These are phyloP conservation scores for Knoxdaviesia capensis DNA, from an alignment of 2,329 filamentous ascomycete species.

Conservation along the genomic window DNA sequence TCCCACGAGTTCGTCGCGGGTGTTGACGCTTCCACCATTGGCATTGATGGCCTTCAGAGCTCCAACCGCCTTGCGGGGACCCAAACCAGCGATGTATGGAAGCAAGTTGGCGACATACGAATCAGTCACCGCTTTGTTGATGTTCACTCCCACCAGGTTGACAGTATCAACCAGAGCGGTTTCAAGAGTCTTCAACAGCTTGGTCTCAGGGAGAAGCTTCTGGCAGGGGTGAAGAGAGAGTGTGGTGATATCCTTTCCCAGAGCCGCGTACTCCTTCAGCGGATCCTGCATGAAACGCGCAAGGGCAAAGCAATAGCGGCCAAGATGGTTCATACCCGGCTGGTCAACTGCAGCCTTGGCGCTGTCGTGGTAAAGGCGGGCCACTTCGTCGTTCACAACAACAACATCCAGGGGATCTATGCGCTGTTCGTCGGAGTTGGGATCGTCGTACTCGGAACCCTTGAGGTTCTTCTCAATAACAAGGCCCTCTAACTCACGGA, in stretches of 20 bases:
- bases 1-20: slow-evolving; percentile 72
- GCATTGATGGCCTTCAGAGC: slow-evolving; percentile 60
- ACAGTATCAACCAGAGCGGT: slow-evolving; percentile 98
- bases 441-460: slow-evolving; percentile 64
- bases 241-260: slow-evolving; percentile 73
- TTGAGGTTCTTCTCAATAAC: slow-evolving; percentile 60
- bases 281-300: slow-evolving; percentile 89
- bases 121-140: slow-evolving; percentile 77
- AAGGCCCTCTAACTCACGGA: slow-evolving; percentile 61
- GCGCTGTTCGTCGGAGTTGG: slow-evolving; percentile 53
- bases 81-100: slow-evolving; percentile 78
- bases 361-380: slow-evolving; percentile 88
- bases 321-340: slow-evolving; percentile 57
- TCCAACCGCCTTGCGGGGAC: slow-evolving; percentile 74
- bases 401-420: slow-evolving; percentile 72
- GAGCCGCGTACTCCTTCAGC: slow-evolving; percentile 85
- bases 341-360: slow-evolving; percentile 61
- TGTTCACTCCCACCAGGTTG: slow-evolving; percentile 85
- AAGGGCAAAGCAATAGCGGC: slow-evolving; percentile 74
- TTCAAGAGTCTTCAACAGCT: slow-evolving; percentile 69
- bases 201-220: slow-evolving; percentile 70
- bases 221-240: slow-evolving; percentile 82
- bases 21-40: slow-evolving; percentile 71
- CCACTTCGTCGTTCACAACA: slow-evolving; percentile 89
- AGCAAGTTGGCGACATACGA: slow-evolving; percentile 69